A percentile compares a stretch with the other conserved stretches of the same genome.
Evolutionary conservation across 345 rosid species (phyloP).

Genomic region (Psidium guajava): DNA sequence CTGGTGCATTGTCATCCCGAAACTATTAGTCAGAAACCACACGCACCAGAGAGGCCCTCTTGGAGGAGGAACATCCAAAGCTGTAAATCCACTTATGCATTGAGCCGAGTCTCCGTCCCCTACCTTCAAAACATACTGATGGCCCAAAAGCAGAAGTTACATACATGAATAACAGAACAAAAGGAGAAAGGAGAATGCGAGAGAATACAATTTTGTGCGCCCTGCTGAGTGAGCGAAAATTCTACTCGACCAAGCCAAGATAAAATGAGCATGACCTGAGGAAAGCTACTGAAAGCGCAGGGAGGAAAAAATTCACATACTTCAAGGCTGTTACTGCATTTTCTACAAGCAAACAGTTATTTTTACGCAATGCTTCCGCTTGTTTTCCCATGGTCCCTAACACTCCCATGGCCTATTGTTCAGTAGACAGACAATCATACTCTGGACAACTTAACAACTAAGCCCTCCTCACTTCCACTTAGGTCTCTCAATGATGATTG

Average conservation of each 20-base stretch:
- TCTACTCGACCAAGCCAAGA: background rate
- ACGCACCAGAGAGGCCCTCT: slow-evolving; percentile 73
- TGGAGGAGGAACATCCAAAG: slow-evolving; percentile 65
- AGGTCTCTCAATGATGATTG: background rate
- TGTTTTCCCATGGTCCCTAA: background rate
- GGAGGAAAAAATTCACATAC: background rate
- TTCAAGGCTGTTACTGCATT: background rate
- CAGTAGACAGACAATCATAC: background rate
- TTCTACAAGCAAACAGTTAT: background rate
- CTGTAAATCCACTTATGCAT: slow-evolving; percentile 63
- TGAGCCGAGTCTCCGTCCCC: slow-evolving; percentile 52
- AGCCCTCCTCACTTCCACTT: background rate
- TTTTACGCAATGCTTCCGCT: background rate
- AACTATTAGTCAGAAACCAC: background rate
- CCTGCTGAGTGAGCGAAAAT: background rate
- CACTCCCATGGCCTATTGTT: background rate
- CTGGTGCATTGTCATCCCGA: background rate
- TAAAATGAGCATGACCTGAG: background rate
- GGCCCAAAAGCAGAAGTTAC: background rate
- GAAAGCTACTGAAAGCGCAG: background rate
- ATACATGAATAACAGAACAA: background rate
- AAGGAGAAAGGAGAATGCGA: background rate
- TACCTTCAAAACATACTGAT: slow-evolving; percentile 54
- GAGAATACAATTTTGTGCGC: background rate
- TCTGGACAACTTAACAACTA: background rate